A percentile compares a stretch with the other conserved stretches of the same genome.
phyloP scores from a whole-genome alignment of 2,329 filamentous ascomycete species.

The Orbilia quercus region DNA sequence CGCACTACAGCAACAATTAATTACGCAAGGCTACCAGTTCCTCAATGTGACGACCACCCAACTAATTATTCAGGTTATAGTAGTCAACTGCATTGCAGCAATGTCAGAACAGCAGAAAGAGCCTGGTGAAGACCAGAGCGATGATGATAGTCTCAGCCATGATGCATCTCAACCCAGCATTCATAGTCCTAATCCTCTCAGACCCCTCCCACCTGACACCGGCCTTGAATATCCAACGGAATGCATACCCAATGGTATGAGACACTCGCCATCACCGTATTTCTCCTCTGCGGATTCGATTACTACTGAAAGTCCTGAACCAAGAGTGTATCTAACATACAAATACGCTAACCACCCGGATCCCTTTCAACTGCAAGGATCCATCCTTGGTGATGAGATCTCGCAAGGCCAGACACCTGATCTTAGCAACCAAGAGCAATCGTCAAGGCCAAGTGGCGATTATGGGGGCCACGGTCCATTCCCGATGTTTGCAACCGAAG shows the following conservation, averaged over 20 bases:
- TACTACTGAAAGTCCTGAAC: background rate
- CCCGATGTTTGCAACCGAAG: conserved; percentile 46
- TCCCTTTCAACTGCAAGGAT: conserved; percentile 8
- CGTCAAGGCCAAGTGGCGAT: background rate
- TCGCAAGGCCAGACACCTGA: conserved; percentile 7
- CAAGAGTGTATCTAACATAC: background rate
- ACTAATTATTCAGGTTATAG: too few species aligned
- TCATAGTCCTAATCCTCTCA: conserved; percentile 27
- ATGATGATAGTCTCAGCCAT: conserved; percentile 16
- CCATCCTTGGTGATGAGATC: conserved; percentile 3
- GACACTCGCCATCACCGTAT: conserved; percentile 44
- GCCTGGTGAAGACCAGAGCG: background rate
- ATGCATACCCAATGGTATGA: conserved; percentile 6
- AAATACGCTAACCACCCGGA: background rate
- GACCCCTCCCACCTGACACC: conserved; percentile 9
- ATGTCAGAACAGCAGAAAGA: conserved; percentile 20
- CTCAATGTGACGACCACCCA: background rate
- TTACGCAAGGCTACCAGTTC: too few species aligned
- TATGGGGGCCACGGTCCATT: conserved; percentile 8
- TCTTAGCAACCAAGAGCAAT: background rate
- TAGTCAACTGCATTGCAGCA: background rate
- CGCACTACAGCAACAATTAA: too few species aligned
- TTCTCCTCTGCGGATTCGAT: conserved; percentile 11
- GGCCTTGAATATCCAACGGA: conserved; percentile 12
- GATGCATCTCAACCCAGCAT: conserved; percentile 12